Evolutionary conservation across 2,329 filamentous ascomycete genomes (phyloP).

Genomic region (Lecanicillium sp.): DNA sequence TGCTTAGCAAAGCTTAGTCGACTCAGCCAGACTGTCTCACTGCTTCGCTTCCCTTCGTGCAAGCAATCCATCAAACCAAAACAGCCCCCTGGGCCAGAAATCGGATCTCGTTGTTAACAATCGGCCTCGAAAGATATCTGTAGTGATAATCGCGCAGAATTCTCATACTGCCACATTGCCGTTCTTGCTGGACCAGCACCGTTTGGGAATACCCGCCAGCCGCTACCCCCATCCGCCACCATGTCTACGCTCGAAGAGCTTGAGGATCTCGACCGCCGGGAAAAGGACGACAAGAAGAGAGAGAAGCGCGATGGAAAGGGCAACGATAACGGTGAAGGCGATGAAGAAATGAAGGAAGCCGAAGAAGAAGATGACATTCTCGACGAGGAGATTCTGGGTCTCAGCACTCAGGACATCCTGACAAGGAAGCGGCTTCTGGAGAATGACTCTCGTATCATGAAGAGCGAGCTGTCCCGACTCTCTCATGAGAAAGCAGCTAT

Average conservation of each 20-base stretch:
- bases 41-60: slow-evolving; percentile 6
- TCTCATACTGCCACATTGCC: background rate
- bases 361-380: slow-evolving; percentile 64
- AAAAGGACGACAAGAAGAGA: slow-evolving; percentile 61
- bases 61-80: slow-evolving; percentile 8
- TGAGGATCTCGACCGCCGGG: slow-evolving; percentile 77
- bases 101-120: background rate
- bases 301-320: slow-evolving; percentile 29
- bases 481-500: slow-evolving; percentile 93
- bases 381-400: slow-evolving; percentile 86
- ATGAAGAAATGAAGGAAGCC: slow-evolving; percentile 88
- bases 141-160: background rate
- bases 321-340: slow-evolving; percentile 54
- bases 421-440: slow-evolving; percentile 87
- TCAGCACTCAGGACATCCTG: slow-evolving; percentile 90
- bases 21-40: slow-evolving; percentile 2
- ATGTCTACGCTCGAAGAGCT: slow-evolving; percentile 94
- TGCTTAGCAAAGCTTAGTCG: slow-evolving; percentile 11
- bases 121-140: background rate
- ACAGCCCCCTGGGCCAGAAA: background rate
- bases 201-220: background rate
- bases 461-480: slow-evolving; percentile 89
- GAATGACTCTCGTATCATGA: slow-evolving; percentile 98
- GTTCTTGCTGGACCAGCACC: background rate
- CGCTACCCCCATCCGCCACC: slow-evolving; percentile 24